Base-by-base conservation (phyloP, 768 basidiomycete species). In the Russula sp. region DNA sequence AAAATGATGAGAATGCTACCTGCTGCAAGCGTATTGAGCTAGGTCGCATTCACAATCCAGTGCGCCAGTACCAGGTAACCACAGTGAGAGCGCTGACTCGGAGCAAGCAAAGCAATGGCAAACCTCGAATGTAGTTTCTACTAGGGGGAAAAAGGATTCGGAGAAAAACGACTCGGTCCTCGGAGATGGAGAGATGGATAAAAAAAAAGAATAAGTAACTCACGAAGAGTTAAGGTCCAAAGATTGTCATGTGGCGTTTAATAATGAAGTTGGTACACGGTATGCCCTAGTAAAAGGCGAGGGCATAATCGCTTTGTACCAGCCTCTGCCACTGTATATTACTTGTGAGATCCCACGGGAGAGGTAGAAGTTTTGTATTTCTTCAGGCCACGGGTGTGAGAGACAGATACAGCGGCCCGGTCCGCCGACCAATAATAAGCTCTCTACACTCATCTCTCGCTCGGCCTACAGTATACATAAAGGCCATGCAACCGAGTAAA, bases 221-320 rank as follows among this genome's bases (percentile, higher is more conserved):
- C 66, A 64, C 62, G 52, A 69, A 62, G 66, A 62, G 68, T 62
- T 42, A 46, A 18, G 49, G 2, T 50, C 66, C 63, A 67, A 69
- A 69, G 59, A 67, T 64, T 61, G 56, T 1, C 2, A n/a, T 44
- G 66, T 53, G 61, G 63, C 42, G n/a, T n/a, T 64, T 57, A 7
- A 36, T 2, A 2, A 14, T 11, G 0, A 53, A 22, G 78, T 76
- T 74, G 74, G 72, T 73, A 80, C 81, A 83, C 82, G 78, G 83
- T 82, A 81, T 79, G 79, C 82, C 81, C 83, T 83, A 83, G 83
- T 83, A 83, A 83, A 83, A 83, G 82, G 83, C 81, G 82, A 83
- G 83, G 82, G 83, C 79, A 79, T 81, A 81, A 78, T 81, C 5
- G 20, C 14, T 26, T 67, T 67, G 66, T 59, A 26, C 32, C 50